phyloP scores from a whole-genome alignment of 768 basidiomycete species.

The Phlegmacium glaucopus region DNA sequence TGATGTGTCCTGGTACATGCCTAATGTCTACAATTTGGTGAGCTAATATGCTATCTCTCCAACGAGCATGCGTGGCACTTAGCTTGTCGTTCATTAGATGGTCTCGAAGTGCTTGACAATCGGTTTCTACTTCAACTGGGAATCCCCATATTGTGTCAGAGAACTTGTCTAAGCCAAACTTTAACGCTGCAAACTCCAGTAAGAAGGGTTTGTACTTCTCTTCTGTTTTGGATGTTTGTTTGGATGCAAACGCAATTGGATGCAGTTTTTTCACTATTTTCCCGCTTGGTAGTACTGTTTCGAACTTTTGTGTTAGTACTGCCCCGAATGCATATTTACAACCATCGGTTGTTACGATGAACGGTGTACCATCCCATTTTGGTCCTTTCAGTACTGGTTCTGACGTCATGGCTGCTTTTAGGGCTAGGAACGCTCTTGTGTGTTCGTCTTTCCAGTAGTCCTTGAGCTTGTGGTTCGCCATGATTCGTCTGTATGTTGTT shows the following conservation, averaged over 20 bases:
- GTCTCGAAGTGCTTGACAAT: conserved; percentile 30
- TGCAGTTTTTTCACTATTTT: too few relatives aligned
- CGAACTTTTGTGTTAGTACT: too few relatives aligned
- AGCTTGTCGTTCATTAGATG: conserved; percentile 23
- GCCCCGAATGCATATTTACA: too few relatives aligned
- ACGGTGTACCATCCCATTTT: too few relatives aligned
- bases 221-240: conserved; percentile 25
- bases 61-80: conserved; percentile 24
- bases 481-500: conserved; percentile 18
- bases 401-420: too few relatives aligned
- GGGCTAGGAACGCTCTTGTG: too few relatives aligned
- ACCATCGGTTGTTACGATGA: too few relatives aligned
- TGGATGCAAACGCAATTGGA: conserved; percentile 31
- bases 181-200: too few relatives aligned
- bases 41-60: conserved; percentile 26
- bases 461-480: conserved; percentile 11
- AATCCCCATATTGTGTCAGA: conserved; percentile 20
- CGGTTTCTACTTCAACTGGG: conserved; percentile 27
- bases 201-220: conserved; percentile 29
- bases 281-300: too few relatives aligned
- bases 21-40: conserved; percentile 18
- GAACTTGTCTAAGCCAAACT: conserved; percentile 29
- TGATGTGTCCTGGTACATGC: conserved; percentile 13
- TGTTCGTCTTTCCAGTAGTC: conserved; percentile 12
- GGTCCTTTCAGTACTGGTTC: too few relatives aligned